Conservation (phyloP, 78 protist species). For the Cavenderia fasciculata region DNA sequence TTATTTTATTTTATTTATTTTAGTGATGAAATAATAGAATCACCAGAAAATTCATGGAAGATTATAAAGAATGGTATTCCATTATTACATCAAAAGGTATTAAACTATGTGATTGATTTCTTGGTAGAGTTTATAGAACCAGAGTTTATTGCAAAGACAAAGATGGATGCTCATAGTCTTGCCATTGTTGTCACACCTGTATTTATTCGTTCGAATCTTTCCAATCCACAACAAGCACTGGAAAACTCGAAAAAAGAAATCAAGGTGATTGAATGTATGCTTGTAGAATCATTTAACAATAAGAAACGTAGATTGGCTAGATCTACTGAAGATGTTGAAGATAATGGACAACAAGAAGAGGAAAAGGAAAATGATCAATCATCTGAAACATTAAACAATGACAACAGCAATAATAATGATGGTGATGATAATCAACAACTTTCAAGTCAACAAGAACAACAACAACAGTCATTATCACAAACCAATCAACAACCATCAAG, state of each 20-base stretch:
- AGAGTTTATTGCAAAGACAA: constrained; percentile 8
- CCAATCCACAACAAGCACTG: neutral
- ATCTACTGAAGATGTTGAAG: neutral
- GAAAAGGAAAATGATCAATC: neutral
- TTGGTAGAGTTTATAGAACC: constrained; percentile 49
- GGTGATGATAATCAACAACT: neutral
- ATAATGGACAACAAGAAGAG: neutral
- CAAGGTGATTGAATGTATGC: constrained; percentile 26
- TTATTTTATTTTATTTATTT: too few relatives aligned
- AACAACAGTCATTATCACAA: neutral
- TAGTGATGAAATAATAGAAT: constrained; percentile 59
- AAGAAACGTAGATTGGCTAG: neutral
- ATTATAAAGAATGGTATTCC: constrained; percentile 53
- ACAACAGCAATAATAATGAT: neutral
- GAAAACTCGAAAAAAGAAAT: constrained; percentile 39
- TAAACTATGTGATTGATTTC: constrained; percentile 42
- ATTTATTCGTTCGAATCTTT: constrained; percentile 26
- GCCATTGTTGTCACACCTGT: constrained; percentile 45
- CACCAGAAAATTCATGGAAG: constrained; percentile 19
- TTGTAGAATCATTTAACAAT: constrained; percentile 21
- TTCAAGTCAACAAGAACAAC: neutral
- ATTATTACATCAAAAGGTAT: constrained; percentile 31
- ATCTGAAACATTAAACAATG: neutral
- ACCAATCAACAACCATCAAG: neutral
- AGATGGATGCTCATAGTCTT: constrained; percentile 24